Evolutionary conservation across 225 moss, liverwort and hornwort species (phyloP), one percentile per base, ranked within the genome.

Genomic region (Marchantia paleacea): DNA sequence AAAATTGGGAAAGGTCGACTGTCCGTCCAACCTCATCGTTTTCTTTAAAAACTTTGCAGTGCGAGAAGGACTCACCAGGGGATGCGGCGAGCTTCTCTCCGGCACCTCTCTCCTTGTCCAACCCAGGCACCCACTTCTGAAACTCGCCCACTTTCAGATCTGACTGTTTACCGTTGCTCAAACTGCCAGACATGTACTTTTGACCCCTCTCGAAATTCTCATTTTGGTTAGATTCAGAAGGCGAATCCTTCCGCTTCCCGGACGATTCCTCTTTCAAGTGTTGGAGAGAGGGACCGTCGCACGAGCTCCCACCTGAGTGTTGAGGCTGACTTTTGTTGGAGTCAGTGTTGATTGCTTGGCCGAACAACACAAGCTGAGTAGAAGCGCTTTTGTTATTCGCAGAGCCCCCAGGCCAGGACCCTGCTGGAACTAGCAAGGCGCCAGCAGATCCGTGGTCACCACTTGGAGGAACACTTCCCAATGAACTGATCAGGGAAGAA

Each of bases 41-140:
- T 73, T 99, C 95, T 53, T 87, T 90, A 71, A 99, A 99, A 73
- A 99, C 99, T 87, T 99, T 99, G 87, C 99, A 99, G 82, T 94
- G 95, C 55, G 88, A 90, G 75, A 89, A 88, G 7, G 86, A 82
- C 73, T 93, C 94, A 67, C 83, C 85, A 20, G 83, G 79, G 65
- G 75, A 86, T 48, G 86, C 53, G 8, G 62, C 57, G 55, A 77
- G 72, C 60, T 81, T 86, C 64, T 86, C 83, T 66, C 78, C 64
- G 39, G 39, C 39, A 73, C 62, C 73, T 64, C 86, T 88, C 78
- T 90, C 92, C 73, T 81, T 80, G 48, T 87, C 92, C 15, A 69
- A 29, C 65, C 67, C 64, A 82, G 78, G 88, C 53, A 76, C 88
- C 92, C 91, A 90, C 82, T 88, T 90, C 72, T 91, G 83, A 72